Conservation (phyloP, 2,329 filamentous ascomycete species). For the Peltaster fructicola region DNA sequence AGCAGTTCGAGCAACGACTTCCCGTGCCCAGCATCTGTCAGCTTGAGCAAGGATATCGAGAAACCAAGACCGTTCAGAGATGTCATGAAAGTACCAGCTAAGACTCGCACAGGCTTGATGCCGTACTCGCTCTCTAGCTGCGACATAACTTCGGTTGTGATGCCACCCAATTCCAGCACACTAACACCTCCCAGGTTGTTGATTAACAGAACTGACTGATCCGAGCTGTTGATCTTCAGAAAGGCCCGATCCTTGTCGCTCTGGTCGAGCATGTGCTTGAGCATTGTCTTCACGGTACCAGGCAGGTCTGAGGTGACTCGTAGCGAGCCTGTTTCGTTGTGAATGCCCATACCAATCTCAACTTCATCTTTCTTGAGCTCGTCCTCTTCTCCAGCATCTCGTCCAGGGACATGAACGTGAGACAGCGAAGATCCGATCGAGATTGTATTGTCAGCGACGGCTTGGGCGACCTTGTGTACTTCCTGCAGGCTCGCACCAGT, state of each 20-base stretch:
- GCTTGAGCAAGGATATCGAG: slow-evolving; percentile 47
- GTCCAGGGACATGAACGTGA: slow-evolving; percentile 85
- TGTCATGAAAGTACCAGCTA: slow-evolving; percentile 54
- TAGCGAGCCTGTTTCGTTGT: slow-evolving; percentile 37
- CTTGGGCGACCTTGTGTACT: slow-evolving; percentile 52
- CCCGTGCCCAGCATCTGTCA: slow-evolving; percentile 41
- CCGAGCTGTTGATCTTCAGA: slow-evolving; percentile 40
- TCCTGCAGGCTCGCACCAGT: slow-evolving; percentile 45
- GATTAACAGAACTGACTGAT: slow-evolving; percentile 49
- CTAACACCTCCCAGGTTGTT: slow-evolving; percentile 65
- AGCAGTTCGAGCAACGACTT: slow-evolving; percentile 49
- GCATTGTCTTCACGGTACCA: slow-evolving; percentile 38
- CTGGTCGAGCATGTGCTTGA: slow-evolving; percentile 44
- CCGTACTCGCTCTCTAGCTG: slow-evolving; percentile 41
- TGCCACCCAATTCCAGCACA: slow-evolving; percentile 52
- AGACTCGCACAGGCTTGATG: slow-evolving; percentile 42
- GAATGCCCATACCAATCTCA: slow-evolving; percentile 58
- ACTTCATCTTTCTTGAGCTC: slow-evolving; percentile 43
- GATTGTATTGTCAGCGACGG: slow-evolving; percentile 59
- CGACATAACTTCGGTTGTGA: slow-evolving; percentile 47
- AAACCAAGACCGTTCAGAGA: slow-evolving; percentile 56
- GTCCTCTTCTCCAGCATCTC: slow-evolving; percentile 37
- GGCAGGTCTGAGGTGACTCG: slow-evolving; percentile 25
- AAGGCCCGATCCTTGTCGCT: slow-evolving; percentile 55
- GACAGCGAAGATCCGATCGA: slow-evolving; percentile 73